phyloP scores from a whole-genome alignment of 768 basidiomycete genomes.

The Tulasnella sp. region DNA sequence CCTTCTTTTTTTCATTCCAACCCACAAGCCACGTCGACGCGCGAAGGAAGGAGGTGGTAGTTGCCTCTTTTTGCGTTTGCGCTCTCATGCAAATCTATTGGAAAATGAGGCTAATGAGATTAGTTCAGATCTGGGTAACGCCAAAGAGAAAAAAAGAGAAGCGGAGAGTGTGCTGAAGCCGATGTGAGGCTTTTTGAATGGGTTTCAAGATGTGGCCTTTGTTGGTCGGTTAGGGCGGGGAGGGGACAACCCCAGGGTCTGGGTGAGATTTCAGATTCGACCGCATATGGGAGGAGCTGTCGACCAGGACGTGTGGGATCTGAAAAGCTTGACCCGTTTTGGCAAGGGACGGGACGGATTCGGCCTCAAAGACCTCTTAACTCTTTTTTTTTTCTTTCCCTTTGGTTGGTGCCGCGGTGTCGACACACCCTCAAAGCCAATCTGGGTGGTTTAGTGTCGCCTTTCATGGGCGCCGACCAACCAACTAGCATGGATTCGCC shows the following conservation, averaged over 20 bases:
- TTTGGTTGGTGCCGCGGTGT: neutral
- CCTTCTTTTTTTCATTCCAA: neutral
- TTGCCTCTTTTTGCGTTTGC: no score
- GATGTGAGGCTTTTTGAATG: neutral
- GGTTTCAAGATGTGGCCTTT: neutral
- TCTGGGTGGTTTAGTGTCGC: neutral
- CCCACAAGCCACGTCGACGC: neutral
- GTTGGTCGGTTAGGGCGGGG: neutral
- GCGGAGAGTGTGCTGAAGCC: conserved; percentile 2
- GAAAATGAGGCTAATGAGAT: neutral
- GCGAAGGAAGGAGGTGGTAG: no score
- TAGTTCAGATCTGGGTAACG: neutral
- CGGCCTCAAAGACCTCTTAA: neutral
- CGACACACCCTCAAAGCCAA: neutral
- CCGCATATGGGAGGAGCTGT: neutral
- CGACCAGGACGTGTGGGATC: neutral
- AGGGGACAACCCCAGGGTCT: neutral
- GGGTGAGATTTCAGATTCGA: conserved; percentile 7
- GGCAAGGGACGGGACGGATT: neutral
- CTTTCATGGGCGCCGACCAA: neutral
- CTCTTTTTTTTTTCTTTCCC: neutral
- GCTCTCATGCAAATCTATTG: neutral
- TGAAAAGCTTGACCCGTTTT: neutral
- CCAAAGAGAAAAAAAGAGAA: no score
- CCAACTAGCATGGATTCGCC: neutral